Base-by-base conservation (phyloP, 2,329 filamentous ascomycete species). In the Alternaria sp. region DNA sequence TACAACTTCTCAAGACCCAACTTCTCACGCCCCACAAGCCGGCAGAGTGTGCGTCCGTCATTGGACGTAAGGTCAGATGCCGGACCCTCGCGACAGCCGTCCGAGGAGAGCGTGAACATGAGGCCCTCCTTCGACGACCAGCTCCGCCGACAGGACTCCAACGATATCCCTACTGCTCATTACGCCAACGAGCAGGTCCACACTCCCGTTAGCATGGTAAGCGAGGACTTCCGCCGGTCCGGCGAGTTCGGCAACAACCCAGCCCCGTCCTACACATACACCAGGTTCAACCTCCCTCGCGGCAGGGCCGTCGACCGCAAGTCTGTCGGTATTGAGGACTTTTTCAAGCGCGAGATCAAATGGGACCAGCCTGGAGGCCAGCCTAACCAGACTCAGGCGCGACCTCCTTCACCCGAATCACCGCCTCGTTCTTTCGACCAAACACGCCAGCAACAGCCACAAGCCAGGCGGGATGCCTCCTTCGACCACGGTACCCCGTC, bases 11-110 rank as follows among this genome's bases (percentile, higher is more conserved):
- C 49, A 14, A 37, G 49, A n/a, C 49, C 49, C 81, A 98, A 99
- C 80, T 98, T 98, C 79, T 98, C 96, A 1, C 88, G 96, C 46
- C 96, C 96, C 0, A 82, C 97, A 64, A 97, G 95, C 79, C 87
- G 90, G 75, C 87, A 89, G 64, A 89, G 88, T 65, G 63, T 65
- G 6, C 89, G 87, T 12, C 87, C 88, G 15, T 79, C 78, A 6
- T 58, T 78, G 15, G 81, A 83, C 30, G 75, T 70, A 10, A 67
- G 73, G 30, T 73, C 81, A 7, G 67, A 75, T n/a, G 80, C 80
- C 28, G 71, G 66, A 15, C 76, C 77, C 3, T 74, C 73, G 26
- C 71, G 78, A n/a, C 77, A 80, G 60, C 66, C 68, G 20, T 80
- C 78, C 5, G 77, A 79, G 25, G 78, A 80, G 25, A 79, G 74